Evolutionary conservation across 2,329 filamentous ascomycete species (phyloP), one percentile per base, ranked within the genome.

Genomic region (Neofusicoccum parvum): DNA sequence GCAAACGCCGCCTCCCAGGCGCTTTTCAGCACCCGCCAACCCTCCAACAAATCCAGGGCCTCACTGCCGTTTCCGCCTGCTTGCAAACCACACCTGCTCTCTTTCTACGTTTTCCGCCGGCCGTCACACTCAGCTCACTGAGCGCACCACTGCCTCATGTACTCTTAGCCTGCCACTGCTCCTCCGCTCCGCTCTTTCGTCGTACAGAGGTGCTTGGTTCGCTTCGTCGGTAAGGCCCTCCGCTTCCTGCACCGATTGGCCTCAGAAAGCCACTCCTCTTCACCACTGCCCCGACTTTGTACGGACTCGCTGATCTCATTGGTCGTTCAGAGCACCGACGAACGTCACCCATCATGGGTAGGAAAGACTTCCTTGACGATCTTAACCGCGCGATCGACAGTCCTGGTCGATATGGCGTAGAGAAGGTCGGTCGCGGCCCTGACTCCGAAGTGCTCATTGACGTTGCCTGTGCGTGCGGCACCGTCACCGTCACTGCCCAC

Each of bases 391-490:
- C 77, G 7, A 78, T 76, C 6, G 67, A 72, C 46, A 72, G 77
- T 20, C 71, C 71, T 2, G 79, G 87, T 53, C 68, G 12, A 7
- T 20, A 79, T 0, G 78, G 83, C 56, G 80, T 95, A 54, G 78
- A 78, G 54, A 73, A 81, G 39, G 78, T 96, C 27, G 78, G 79
- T 39, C 79, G 81, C 41, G 90, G 90, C 15, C 87, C 88, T 5
- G 89, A 90, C 37, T 90, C 94, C 75, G 91, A 90, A 59, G 87
- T 96, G 65, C 83, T 83, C 14, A 90, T 94, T 74, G 81, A 77
- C 4, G 91, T 84, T 69, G 67, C 72, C 48, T 77, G 78, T 23
- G 71, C 73, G 5, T 70, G 73, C 41, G 70, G 70, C 20, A 65
- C 73, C 5, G 69, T 79, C 64, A 70, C 71, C 34, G 72, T 82